A percentile compares a stretch with the other conserved stretches of the same genome.
Evolutionary conservation across 139 green algal species (phyloP).

Genomic region (Micractinium conductrix): DNA sequence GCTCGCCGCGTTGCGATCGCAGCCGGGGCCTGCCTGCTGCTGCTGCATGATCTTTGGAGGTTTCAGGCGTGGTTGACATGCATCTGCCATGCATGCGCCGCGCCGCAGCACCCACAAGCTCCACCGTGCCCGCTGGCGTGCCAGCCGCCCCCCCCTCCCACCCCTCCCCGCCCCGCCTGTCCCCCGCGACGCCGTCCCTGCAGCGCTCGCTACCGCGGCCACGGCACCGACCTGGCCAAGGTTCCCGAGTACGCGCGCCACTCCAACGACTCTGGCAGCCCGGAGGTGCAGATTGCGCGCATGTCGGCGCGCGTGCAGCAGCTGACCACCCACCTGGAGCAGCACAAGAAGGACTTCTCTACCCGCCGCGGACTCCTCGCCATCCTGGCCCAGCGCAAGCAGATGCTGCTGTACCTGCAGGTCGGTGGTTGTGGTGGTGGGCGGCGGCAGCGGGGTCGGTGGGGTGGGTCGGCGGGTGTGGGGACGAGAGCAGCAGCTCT

Average conservation of each 20-base stretch:
- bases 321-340: constrained; percentile 67
- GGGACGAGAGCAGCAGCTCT: too few relatives aligned
- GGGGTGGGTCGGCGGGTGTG: too few relatives aligned
- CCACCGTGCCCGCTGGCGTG: not conserved
- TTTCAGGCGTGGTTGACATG: too few relatives aligned
- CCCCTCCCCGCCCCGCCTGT: not conserved
- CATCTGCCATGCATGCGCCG: not conserved
- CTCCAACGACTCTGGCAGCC: constrained; percentile 55
- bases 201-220: constrained; percentile 56
- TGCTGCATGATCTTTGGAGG: too few relatives aligned
- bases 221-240: constrained; percentile 61
- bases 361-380: constrained; percentile 55
- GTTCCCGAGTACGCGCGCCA: constrained; percentile 47
- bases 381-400: constrained; percentile 52
- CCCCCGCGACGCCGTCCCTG: not conserved
- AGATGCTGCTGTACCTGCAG: constrained; percentile 62
- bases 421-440: too few relatives aligned
- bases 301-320: constrained; percentile 63
- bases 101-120: too few relatives aligned
- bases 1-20: too few relatives aligned
- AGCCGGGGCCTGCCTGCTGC: too few relatives aligned
- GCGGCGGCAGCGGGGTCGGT: too few relatives aligned
- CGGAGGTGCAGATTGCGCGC: constrained; percentile 66
- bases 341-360: constrained; percentile 69
- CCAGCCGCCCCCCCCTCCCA: not conserved